Evolutionary conservation across 768 basidiomycete species (phyloP).

Genomic region (Suillus subaureus): DNA sequence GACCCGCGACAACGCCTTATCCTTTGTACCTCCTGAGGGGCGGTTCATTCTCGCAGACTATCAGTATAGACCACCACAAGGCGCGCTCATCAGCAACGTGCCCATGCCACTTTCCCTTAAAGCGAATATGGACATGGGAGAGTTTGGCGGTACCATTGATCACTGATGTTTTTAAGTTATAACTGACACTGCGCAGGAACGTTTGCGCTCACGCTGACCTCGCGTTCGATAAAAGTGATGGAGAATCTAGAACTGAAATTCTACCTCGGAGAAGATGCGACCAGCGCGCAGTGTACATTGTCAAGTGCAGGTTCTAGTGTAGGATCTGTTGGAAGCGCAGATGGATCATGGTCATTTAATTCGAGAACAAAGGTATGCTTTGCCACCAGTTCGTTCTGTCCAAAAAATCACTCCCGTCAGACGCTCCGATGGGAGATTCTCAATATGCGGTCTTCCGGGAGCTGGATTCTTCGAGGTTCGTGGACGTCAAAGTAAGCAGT

Average conservation of each 20-base stretch:
- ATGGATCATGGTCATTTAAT: constrained; percentile 83
- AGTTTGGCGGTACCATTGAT: constrained; percentile 31
- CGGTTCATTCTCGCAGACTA: constrained; percentile 85
- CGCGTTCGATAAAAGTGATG: constrained; percentile 64
- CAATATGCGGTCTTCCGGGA: constrained; percentile 63
- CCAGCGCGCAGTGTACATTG: constrained; percentile 70
- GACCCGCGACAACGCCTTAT: constrained; percentile 73
- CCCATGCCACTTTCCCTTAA: constrained; percentile 56
- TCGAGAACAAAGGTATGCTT: constrained; percentile 56
- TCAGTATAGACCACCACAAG: constrained; percentile 54
- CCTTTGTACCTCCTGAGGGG: constrained; percentile 94
- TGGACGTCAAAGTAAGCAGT: constrained; percentile 64
- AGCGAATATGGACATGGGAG: constrained; percentile 34
- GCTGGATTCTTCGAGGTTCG: constrained; percentile 75
- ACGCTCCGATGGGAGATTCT: constrained; percentile 80
- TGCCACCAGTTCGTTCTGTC: neutral
- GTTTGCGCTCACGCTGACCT: constrained; percentile 64
- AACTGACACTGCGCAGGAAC: constrained; percentile 40
- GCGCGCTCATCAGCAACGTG: constrained; percentile 44
- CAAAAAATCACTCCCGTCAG: constrained; percentile 38
- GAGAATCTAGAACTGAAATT: constrained; percentile 75
- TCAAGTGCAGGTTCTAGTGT: constrained; percentile 57
- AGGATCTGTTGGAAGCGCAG: constrained; percentile 38
- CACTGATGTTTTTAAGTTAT: neutral
- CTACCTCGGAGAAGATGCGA: constrained; percentile 73